A percentile compares a stretch with the other conserved stretches of the same genome.
Evolutionary conservation across 2,329 filamentous ascomycete genomes (phyloP).

Genomic region (Parasarocladium wereldwijsianum): DNA sequence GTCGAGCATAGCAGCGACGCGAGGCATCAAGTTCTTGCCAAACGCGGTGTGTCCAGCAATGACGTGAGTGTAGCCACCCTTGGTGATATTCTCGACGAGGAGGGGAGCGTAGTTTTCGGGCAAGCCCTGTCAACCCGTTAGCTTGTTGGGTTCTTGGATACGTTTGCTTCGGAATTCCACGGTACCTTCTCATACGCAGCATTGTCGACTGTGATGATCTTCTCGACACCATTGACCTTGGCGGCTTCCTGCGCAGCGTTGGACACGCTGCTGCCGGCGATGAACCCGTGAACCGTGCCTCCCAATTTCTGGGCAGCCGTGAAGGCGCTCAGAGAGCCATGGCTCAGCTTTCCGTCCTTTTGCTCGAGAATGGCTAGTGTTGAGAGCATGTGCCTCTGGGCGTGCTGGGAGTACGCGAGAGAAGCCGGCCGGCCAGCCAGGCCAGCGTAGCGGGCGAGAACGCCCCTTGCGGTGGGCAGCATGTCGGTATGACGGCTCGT

Average conservation of each 20-base stretch:
- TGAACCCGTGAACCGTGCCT: conserved; percentile 70
- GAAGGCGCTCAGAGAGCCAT: conserved; percentile 69
- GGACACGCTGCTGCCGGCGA: conserved; percentile 71
- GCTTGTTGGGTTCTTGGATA: too few relatives aligned
- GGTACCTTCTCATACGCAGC: conserved; percentile 80
- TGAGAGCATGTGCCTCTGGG: conserved; percentile 48
- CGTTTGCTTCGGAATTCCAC: too few relatives aligned
- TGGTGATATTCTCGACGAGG: conserved; percentile 91
- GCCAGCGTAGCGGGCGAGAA: conserved; percentile 12
- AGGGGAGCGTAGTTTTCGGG: conserved; percentile 91
- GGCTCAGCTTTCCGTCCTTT: conserved; percentile 72
- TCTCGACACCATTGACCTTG: conserved; percentile 81
- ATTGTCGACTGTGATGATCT: conserved; percentile 81
- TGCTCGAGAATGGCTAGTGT: conserved; percentile 89
- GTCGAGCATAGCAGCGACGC: conserved; percentile 82
- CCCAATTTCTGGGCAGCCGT: conserved; percentile 79
- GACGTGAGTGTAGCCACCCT: conserved; percentile 84
- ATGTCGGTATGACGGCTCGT: too few relatives aligned
- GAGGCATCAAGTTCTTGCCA: conserved; percentile 86
- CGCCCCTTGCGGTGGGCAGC: conserved; percentile 18
- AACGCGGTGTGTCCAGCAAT: conserved; percentile 87
- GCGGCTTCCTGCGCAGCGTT: conserved; percentile 66
- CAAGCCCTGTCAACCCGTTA: conserved; percentile 40
- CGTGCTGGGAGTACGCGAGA: conserved; percentile 15
- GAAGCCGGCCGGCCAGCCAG: conserved; percentile 13